Conservation (phyloP, 768 basidiomycete species). For the Boletus subcaerulescens region DNA sequence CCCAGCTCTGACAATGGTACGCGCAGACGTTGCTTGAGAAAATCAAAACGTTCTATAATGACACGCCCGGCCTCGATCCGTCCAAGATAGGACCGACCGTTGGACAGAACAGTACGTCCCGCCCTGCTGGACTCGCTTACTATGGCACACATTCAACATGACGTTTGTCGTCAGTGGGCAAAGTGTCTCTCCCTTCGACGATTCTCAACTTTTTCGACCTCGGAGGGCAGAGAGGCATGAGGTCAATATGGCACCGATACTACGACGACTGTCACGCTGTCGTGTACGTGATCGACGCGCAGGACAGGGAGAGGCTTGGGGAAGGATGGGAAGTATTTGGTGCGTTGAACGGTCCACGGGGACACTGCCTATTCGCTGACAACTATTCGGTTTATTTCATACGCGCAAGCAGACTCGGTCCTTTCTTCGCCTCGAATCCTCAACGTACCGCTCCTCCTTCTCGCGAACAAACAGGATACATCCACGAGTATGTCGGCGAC, state of each 20-base stretch:
- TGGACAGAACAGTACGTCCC: constrained; percentile 87
- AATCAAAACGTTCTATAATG: constrained; percentile 91
- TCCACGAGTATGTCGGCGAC: constrained; percentile 78
- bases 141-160: neutral
- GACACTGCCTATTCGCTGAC: neutral
- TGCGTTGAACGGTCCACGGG: constrained; percentile 37
- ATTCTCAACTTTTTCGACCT: constrained; percentile 97
- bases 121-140: neutral
- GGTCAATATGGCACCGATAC: constrained; percentile 92
- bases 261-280: constrained; percentile 98
- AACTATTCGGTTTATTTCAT: neutral
- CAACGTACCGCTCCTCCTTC: constrained; percentile 82
- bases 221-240: constrained; percentile 90
- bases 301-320: constrained; percentile 81
- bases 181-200: constrained; percentile 89
- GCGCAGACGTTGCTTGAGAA: constrained; percentile 81
- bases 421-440: constrained; percentile 88
- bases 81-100: constrained; percentile 96
- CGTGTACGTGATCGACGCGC: constrained; percentile 91
- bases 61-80: constrained; percentile 80
- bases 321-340: constrained; percentile 99
- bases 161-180: constrained; percentile 60
- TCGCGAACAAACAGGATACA: constrained; percentile 96
- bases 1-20: neutral
- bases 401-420: constrained; percentile 58